Base-by-base conservation (phyloP, 2,329 filamentous ascomycete species). In the Diaporthe sp. region DNA sequence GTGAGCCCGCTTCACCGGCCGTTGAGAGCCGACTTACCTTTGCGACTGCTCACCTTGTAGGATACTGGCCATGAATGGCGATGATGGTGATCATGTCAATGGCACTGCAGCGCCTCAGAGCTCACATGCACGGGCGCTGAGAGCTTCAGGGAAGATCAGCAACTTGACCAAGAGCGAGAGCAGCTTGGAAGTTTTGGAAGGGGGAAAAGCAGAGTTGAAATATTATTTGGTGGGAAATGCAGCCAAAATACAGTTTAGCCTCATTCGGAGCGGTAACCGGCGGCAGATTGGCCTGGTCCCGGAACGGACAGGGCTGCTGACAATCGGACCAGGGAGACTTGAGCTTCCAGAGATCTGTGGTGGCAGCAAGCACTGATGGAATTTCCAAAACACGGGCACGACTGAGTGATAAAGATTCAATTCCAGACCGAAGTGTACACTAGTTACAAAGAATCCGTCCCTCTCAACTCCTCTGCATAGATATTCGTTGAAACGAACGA, bases 371-470 rank as follows among this genome's bases (percentile, higher is more conserved):
- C 12, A 13, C 9, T 5, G 8, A 1, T 9, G n/a, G 13, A 3
- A 55, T 49, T 42, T 28, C 2, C 31, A 39, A 37, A 8, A 12
- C n/a, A 28, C 2, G 34, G 13, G 31, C 10, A 25, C 25, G 53
- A 42, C 34, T 53, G 51, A 61, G 39, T 61, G 53, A 55, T 57
- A 55, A 72, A 44, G 65, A 15, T 72, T 69, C 49, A 58, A 76
- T 72, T 69, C 72, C 74, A 74, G 59, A 53, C 72, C 68, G 61
- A 67, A 55, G 51, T 55, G 44, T 74, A 42, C 31, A 68, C 49
- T 73, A 75, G 42, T 74, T 76, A 76, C 72, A 74, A 65, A 44
- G 37, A 72, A 62, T 19, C 51, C 49, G 53, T 74, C 69, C 51
- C 57, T 37, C 74, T 59, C 51, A 61, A 68, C 67, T 58, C 65